Conservation (phyloP, 306 rosid genomes). For the Lablab purpureus region DNA sequence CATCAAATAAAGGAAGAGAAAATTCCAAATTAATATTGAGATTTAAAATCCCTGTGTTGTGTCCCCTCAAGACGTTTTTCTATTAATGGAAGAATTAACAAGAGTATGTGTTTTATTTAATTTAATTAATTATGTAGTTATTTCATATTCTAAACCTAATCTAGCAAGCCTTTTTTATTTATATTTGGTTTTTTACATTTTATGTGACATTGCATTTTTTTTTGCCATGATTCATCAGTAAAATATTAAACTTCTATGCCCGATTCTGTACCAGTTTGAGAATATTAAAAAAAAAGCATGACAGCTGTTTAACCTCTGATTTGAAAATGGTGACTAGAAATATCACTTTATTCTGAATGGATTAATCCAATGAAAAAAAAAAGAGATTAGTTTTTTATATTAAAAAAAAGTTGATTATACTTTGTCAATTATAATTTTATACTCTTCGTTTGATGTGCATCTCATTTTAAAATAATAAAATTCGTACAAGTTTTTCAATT, state of each 20-base stretch:
- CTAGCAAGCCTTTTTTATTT: background rate
- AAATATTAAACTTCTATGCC: background rate
- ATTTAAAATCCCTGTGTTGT: background rate
- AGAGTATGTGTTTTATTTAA: background rate
- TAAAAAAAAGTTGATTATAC: too few species aligned
- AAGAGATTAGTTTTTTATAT: too few species aligned
- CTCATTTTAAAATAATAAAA: background rate
- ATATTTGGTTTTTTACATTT: background rate
- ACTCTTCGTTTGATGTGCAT: too few species aligned
- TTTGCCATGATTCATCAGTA: too few species aligned
- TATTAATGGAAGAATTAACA: background rate
- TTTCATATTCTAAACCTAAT: background rate
- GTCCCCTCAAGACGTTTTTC: background rate
- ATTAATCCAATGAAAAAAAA: too few species aligned
- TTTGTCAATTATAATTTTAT: too few species aligned
- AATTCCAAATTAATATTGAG: background rate
- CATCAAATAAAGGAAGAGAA: background rate
- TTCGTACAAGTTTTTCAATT: background rate
- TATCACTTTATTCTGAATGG: too few species aligned
- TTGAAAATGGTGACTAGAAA: too few species aligned
- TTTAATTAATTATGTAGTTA: background rate
- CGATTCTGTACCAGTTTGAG: background rate
- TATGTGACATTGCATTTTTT: too few species aligned
- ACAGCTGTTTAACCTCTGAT: too few species aligned
- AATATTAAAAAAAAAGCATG: background rate